Evolutionary conservation across 2,329 filamentous ascomycete genomes (phyloP), one percentile per base, ranked within the genome.

Genomic region (Diaporthe longicolla): DNA sequence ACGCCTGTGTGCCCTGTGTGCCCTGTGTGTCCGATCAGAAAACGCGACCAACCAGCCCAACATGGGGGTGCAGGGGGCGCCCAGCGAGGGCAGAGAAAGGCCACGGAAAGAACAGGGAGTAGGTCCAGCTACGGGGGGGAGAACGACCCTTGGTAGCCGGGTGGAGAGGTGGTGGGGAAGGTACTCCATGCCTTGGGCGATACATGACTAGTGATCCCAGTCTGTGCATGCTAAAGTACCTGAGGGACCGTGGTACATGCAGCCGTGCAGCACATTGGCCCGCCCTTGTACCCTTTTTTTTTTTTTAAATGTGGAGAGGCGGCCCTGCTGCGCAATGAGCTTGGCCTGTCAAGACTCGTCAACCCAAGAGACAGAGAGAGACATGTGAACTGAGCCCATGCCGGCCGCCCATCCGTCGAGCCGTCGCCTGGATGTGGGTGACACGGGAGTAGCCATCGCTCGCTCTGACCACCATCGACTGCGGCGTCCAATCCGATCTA

Each of bases 321-420:
- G 45, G 63, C 29, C 63, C 63, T 52, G 48, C 29, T 66, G 63
- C 48, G 63, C 48, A 68, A 54, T 40, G 21, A 66, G 63, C 63
- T 40, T 68, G 48, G 63, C 48, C 48, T 68, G 63, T 68, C 63
- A 40, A 26, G 15, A 54, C 13, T 68, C 63, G 15, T 54, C 63
- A 19, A 54, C 63, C 29, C 32, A 32, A 32, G 63, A 66, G 61
- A 37, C 58, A 43, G 15, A 17, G 35, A 29, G 58, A 48, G 59
- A 32, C 63, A 68, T 68, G 63, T 68, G 63, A 68, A 54, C n/a
- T 54, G 63, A 66, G 63, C 63, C 43, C 45, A 52, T 66, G 45
- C 63, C 63, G 63, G 63, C 63, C 63, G 63, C 32, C 63, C 63
- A 68, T 68, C 63, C 63, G 63, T 68, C 63, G 63, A 68, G 63